Percentiles rank a stretch among this genome's conserved stretches.
Evolutionary conservation across 2,329 filamentous ascomycete species (phyloP).

Genomic region (Trichoderma harzianum): DNA sequence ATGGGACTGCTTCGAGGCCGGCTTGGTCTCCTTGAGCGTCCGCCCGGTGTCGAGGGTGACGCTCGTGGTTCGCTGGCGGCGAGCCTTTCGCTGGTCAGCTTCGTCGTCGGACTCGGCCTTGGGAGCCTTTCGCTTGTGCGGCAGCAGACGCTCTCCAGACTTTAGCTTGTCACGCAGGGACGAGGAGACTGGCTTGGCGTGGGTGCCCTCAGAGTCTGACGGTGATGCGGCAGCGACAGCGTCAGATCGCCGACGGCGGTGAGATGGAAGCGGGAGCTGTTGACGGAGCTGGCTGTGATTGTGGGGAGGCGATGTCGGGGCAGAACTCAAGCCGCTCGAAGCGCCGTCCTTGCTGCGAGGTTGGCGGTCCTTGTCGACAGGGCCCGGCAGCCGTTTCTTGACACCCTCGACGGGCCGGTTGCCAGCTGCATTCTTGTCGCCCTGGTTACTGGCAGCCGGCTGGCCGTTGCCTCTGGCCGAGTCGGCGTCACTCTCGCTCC

Average conservation of each 20-base stretch:
- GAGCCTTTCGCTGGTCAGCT: constrained; percentile 50
- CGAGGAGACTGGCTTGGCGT: constrained; percentile 42
- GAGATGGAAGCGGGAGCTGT: constrained; percentile 35
- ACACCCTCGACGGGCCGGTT: constrained; percentile 32
- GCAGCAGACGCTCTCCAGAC: constrained; percentile 44
- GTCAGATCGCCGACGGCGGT: constrained; percentile 34
- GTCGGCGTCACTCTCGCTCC: constrained; percentile 53
- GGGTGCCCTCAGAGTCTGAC: constrained; percentile 55
- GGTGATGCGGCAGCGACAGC: constrained; percentile 39
- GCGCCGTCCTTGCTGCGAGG: constrained; percentile 44
- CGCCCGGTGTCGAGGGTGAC: constrained; percentile 36
- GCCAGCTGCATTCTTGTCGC: constrained; percentile 33
- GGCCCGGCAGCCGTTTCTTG: constrained; percentile 46
- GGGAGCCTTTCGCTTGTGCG: constrained; percentile 52
- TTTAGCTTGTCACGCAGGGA: constrained; percentile 47
- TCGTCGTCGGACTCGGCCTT: constrained; percentile 59
- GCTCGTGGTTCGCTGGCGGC: constrained; percentile 51
- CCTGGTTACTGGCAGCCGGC: constrained; percentile 34
- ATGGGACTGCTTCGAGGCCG: constrained; percentile 29
- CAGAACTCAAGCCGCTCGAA: constrained; percentile 57
- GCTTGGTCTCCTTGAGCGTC: constrained; percentile 35
- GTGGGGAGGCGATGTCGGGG: constrained; percentile 52
- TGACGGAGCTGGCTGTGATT: constrained; percentile 21
- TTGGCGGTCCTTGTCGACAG: constrained; percentile 40
- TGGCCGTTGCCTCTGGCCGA: constrained; percentile 35